These are phyloP conservation scores for Inga leiocalycina DNA, from an alignment of 306 rosid species.

Conservation along the genomic window DNA sequence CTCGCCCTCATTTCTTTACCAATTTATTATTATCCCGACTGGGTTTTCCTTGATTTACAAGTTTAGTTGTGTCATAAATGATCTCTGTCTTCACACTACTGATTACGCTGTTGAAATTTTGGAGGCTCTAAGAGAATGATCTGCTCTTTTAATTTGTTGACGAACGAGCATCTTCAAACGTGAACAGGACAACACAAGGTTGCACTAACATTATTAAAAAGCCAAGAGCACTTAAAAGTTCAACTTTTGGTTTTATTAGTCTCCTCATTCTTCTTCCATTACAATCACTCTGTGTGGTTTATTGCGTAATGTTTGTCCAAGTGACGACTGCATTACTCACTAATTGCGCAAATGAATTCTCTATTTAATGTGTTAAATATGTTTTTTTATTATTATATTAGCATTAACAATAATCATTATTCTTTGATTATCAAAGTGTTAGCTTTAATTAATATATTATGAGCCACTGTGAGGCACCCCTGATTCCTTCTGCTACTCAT, in stretches of 20 bases:
- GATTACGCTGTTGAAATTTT: slow-evolving; percentile 35
- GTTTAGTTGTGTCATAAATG: neutral
- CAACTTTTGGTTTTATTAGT: slow-evolving; percentile 14
- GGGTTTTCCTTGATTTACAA: neutral
- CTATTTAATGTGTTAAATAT: neutral
- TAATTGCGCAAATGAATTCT: slow-evolving; percentile 23
- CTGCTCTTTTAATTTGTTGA: slow-evolving; percentile 4
- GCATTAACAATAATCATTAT: slow-evolving; percentile 18
- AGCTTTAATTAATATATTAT: neutral
- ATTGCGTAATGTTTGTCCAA: slow-evolving; percentile 25
- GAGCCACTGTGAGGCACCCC: neutral
- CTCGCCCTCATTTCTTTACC: neutral
- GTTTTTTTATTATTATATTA: neutral
- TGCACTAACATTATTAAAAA: slow-evolving; percentile 25
- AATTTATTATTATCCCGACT: neutral
- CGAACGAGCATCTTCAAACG: slow-evolving; percentile 15
- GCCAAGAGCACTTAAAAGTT: slow-evolving; percentile 10
- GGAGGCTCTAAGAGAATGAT: slow-evolving; percentile 6
- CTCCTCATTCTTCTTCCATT: slow-evolving; percentile 2
- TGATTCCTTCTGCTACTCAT: neutral
- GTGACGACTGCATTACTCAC: slow-evolving; percentile 53
- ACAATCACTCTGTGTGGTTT: neutral
- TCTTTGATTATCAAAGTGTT: slow-evolving; percentile 13
- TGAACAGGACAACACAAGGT: slow-evolving; percentile 12
- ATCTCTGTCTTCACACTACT: slow-evolving; percentile 11